Conservation (phyloP, 768 basidiomycete genomes). For the Lepiota venenata region DNA sequence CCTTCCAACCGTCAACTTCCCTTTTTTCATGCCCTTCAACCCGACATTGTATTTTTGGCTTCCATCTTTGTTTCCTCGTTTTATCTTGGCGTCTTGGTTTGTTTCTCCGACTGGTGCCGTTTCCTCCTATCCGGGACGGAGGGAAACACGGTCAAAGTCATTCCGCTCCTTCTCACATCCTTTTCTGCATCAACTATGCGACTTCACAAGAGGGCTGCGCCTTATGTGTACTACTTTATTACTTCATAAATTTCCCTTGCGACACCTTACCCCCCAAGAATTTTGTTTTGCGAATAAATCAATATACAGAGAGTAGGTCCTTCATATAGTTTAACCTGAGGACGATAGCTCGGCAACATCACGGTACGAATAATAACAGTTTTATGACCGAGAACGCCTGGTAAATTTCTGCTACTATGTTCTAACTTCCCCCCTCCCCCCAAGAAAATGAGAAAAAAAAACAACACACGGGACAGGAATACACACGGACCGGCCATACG, state of each 20-base stretch:
- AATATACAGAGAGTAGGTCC: no score
- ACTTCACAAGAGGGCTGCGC: conserved; percentile 9
- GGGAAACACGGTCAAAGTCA: not conserved
- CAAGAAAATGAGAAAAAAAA: no score
- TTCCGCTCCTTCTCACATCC: not conserved
- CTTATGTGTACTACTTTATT: conserved; percentile 4
- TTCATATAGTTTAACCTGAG: no score
- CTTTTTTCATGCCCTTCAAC: not conserved
- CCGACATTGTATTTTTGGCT: conserved; percentile 8
- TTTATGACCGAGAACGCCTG: no score
- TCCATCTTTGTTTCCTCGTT: not conserved
- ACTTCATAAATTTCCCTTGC: not conserved
- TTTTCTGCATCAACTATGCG: not conserved
- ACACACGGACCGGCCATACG: not conserved
- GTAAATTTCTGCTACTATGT: no score
- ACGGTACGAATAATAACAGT: not conserved
- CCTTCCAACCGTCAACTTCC: not conserved
- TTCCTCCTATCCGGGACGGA: conserved; percentile 8
- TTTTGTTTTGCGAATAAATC: no score
- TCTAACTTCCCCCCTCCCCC: no score
- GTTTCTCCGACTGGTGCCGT: conserved; percentile 10
- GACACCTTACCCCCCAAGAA: conserved; percentile 7
- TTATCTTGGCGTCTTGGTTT: conserved; percentile 11
- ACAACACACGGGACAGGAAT: no score
- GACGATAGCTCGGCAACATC: no score